Conservation (phyloP, 495 filamentous ascomycete genomes). For the Halenospora varia region DNA sequence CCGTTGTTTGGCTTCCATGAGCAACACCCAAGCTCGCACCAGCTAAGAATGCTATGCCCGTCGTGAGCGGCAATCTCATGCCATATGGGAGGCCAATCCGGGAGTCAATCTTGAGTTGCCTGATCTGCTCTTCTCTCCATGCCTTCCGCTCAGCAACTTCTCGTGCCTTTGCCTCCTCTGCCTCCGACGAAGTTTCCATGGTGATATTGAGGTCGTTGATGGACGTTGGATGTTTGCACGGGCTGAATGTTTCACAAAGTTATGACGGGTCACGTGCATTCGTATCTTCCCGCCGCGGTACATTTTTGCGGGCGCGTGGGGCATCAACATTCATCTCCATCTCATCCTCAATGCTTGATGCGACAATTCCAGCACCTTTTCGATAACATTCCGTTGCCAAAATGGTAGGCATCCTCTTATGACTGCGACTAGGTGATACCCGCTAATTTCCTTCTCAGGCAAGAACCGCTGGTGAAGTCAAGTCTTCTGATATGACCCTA, state of each 20-base stretch:
- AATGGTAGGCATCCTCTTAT: not conserved
- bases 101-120: constrained; percentile 31
- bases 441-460: not conserved
- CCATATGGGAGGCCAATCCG: constrained; percentile 63
- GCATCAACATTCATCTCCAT: no score
- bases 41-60: constrained; percentile 52
- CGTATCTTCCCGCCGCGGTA: not conserved
- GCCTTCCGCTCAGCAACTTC: not conserved
- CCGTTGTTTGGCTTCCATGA: constrained; percentile 67
- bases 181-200: constrained; percentile 11
- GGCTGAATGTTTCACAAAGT: constrained; percentile 1
- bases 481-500: constrained; percentile 51
- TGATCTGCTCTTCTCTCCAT: constrained; percentile 28
- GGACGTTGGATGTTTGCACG: constrained; percentile 4
- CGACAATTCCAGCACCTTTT: not conserved
- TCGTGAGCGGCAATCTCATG: constrained; percentile 60
- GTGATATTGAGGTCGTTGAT: constrained; percentile 5
- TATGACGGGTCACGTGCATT: not conserved
- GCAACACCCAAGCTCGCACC: constrained; percentile 67
- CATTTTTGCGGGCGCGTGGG: no score
- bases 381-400: not conserved
- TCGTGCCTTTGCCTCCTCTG: constrained; percentile 7
- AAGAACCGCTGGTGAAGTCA: constrained; percentile 3
- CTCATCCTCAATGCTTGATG: no score
- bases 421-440: not conserved